Base-by-base conservation (phyloP, 2,329 filamentous ascomycete genomes). In the Venturia oleaginea region DNA sequence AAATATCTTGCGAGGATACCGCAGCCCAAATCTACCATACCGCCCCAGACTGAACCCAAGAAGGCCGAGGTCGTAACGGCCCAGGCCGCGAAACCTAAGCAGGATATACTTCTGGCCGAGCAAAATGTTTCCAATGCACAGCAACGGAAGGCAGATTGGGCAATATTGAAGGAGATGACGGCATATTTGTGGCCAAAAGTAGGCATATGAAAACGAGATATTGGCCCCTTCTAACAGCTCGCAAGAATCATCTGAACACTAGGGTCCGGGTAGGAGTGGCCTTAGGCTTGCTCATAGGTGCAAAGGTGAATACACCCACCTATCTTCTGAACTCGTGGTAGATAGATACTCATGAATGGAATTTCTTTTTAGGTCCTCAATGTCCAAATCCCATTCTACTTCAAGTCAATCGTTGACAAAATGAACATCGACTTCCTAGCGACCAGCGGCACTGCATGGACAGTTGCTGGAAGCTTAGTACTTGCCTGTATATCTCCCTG, bases 351-450 rank as follows among this genome's bases (percentile, higher is more conserved):
- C 46, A 65, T 67, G 59, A 48, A 38, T 61, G 54, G 27, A 61
- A 62, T 66, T 62, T 72, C 73, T 72, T 61, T 57, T 71, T 73
- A 82, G 83, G 75, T 96, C 60, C 81, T 99, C 72, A 99, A 97
- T 75, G 94, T 99, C 19, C 92, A 99, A 79, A 91, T 99, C 59
- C 94, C 94, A 0, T 99, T 99, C 74, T 99, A 97, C 81, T 99
- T 99, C 81, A 97, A 97, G 81, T 92, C 80, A 76, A 97, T 99
- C 68, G 91, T 99, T 51, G 95, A 99, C 76, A 87, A 91, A 24
- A 96, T 99, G 91, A 99, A 99, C 75, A 84, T 99, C 69, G 94
- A 99, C 75, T 87, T 96, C 73, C 84, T 85, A n/a, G 83, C 88
- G 19, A 79, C 90, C 6, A 93, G 92, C n/a, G 92, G 92, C 8